Evolutionary conservation across 106 monocot genomes (phyloP).

Genomic region (Vanilla planifolia): DNA sequence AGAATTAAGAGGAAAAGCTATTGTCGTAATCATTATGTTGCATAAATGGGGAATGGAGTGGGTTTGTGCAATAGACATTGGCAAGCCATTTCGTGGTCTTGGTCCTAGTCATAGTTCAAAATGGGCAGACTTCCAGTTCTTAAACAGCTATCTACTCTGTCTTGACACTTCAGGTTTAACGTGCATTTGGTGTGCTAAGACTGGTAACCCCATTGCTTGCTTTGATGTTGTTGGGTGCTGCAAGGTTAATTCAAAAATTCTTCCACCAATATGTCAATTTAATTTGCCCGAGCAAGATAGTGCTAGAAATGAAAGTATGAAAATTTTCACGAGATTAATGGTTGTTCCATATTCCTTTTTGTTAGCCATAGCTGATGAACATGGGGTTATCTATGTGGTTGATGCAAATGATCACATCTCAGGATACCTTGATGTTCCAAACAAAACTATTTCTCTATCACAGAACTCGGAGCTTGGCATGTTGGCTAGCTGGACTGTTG

Average conservation of each 20-base stretch:
- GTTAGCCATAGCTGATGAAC: slow-evolving; percentile 53
- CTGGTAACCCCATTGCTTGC: slow-evolving; percentile 33
- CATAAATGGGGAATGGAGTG: slow-evolving; percentile 72
- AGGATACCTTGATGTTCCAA: slow-evolving; percentile 11
- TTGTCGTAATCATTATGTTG: slow-evolving; percentile 58
- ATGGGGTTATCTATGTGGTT: slow-evolving; percentile 62
- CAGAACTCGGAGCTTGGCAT: slow-evolving; percentile 24
- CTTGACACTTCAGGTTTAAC: slow-evolving; percentile 59
- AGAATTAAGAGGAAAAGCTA: slow-evolving; percentile 7
- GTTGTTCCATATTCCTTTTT: slow-evolving; percentile 43
- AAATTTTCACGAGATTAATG: slow-evolving; percentile 51
- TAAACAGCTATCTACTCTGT: slow-evolving; percentile 58
- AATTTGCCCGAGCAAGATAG: slow-evolving; percentile 3
- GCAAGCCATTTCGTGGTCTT: slow-evolving; percentile 20
- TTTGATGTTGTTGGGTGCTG: slow-evolving; percentile 36
- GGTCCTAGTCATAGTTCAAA: slow-evolving; percentile 17
- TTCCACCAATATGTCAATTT: slow-evolving; percentile 2
- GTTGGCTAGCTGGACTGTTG: slow-evolving; percentile 48
- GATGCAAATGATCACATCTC: slow-evolving; percentile 36
- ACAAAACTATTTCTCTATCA: slow-evolving; percentile 8
- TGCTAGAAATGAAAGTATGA: slow-evolving; percentile 3
- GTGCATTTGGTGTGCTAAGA: slow-evolving; percentile 39
- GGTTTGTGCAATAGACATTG: slow-evolving; percentile 54
- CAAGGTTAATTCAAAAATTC: slow-evolving; percentile 11
- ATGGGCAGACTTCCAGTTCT: slow-evolving; percentile 84